Percentiles rank a stretch among this genome's conserved stretches.
Conservation (phyloP, 495 filamentous ascomycete genomes). For the Talaromyces stipitatus region DNA sequence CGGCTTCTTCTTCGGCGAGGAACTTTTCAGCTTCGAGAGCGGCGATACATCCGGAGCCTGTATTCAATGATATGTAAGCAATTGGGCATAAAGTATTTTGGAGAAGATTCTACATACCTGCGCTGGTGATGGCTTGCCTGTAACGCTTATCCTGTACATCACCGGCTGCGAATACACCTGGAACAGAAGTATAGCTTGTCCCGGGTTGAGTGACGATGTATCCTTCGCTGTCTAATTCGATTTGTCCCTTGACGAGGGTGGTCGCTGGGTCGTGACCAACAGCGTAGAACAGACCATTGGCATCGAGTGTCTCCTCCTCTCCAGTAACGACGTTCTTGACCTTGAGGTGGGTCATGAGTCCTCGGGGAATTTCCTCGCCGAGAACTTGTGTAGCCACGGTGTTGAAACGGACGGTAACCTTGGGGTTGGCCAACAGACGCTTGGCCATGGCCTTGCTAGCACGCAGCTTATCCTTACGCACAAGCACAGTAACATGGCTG, state of each 20-base stretch:
- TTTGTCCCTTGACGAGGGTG: slow-evolving; percentile 72
- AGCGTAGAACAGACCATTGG: slow-evolving; percentile 95
- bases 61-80: slow-evolving; percentile 9
- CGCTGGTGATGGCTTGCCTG: slow-evolving; percentile 94
- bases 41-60: slow-evolving; percentile 89
- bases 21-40: slow-evolving; percentile 93
- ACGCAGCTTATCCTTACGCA: slow-evolving; percentile 75
- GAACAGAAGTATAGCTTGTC: slow-evolving; percentile 76
- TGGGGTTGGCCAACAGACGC: slow-evolving; percentile 71
- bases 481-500: slow-evolving; percentile 85
- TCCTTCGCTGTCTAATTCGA: slow-evolving; percentile 76
- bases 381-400: slow-evolving; percentile 70
- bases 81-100: not conserved
- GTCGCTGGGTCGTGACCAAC: slow-evolving; percentile 96
- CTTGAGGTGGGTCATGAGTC: slow-evolving; percentile 76
- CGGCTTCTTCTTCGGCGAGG: slow-evolving; percentile 66
- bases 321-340: slow-evolving; percentile 74
- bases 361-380: slow-evolving; percentile 64
- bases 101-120: slow-evolving; percentile 56
- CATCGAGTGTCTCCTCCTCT: slow-evolving; percentile 70
- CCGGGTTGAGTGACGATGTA: slow-evolving; percentile 89
- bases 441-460: slow-evolving; percentile 90
- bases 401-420: slow-evolving; percentile 84
- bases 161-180: slow-evolving; percentile 93
- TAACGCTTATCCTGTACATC: slow-evolving; percentile 99